These are phyloP conservation scores for Cladobotryum mycophilum DNA, from an alignment of 2,329 filamentous ascomycete species.

Conservation along the genomic window DNA sequence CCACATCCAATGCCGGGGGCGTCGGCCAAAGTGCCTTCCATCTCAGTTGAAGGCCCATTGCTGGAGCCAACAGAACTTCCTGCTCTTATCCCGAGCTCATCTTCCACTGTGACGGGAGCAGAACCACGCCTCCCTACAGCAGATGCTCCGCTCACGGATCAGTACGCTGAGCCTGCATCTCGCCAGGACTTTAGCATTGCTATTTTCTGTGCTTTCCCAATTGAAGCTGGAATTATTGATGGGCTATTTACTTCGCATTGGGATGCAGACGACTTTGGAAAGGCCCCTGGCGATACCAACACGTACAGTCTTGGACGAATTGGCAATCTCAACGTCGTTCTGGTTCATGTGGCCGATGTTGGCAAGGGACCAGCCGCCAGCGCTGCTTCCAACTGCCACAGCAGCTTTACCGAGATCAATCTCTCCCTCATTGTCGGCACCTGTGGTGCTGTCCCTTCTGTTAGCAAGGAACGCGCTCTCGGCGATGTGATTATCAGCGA, in stretches of 20 bases:
- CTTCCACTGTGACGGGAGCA: no score
- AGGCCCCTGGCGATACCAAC: conserved; percentile 22
- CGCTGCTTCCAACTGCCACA: conserved; percentile 3
- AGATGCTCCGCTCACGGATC: no score
- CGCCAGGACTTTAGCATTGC: conserved; percentile 14
- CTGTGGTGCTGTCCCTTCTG: conserved; percentile 16
- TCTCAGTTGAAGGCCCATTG: neutral
- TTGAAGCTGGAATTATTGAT: conserved; percentile 16
- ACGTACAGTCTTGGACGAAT: conserved; percentile 20
- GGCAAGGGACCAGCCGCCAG: conserved; percentile 14
- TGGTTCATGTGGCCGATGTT: conserved; percentile 18
- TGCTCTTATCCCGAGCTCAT: no score
- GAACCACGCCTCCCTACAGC: no score
- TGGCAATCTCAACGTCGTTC: conserved; percentile 17
- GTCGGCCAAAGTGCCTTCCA: neutral
- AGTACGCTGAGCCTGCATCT: neutral
- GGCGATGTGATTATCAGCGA: conserved; percentile 22
- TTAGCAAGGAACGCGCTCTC: conserved; percentile 12
- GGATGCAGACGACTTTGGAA: conserved; percentile 16
- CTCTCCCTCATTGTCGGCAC: conserved; percentile 16
- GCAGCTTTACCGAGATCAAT: conserved; percentile 16
- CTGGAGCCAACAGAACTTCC: no score
- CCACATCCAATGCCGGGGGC: neutral
- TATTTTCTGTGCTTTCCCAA: conserved; percentile 16
- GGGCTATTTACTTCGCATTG: conserved; percentile 16